Conservation (phyloP, 1,139 yeast genomes). For the Suhomyces bokatorum region DNA sequence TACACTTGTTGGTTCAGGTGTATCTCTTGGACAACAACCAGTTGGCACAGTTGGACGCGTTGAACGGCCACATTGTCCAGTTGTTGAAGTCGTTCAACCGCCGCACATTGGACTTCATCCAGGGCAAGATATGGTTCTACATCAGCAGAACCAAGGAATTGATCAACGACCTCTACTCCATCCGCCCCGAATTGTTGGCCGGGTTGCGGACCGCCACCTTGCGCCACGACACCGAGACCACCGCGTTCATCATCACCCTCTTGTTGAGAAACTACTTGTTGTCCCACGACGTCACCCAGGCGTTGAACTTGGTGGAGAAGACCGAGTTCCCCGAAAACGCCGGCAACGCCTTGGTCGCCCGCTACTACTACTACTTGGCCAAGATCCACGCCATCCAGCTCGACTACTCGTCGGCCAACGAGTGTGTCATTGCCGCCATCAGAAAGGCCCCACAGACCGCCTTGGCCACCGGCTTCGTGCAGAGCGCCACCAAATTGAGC, state of each 20-base stretch:
- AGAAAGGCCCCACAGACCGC: constrained; percentile 96
- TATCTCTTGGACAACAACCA: constrained; percentile 66
- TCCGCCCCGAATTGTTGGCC: constrained; percentile 68
- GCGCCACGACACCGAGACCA: constrained; percentile 90
- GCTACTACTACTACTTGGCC: constrained; percentile 88
- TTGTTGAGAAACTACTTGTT: constrained; percentile 78
- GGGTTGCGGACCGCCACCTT: constrained; percentile 87
- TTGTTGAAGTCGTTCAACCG: constrained; percentile 68
- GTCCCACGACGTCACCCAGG: constrained; percentile 81
- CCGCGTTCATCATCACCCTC: constrained; percentile 81
- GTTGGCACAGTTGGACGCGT: constrained; percentile 48
- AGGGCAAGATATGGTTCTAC: constrained; percentile 94
- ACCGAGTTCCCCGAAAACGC: constrained; percentile 84
- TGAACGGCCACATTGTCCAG: constrained; percentile 56
- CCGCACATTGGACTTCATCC: constrained; percentile 81
- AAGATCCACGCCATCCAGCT: constrained; percentile 89
- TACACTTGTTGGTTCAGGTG: constrained; percentile 77
- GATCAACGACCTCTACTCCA: constrained; percentile 54
- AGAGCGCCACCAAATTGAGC: constrained; percentile 85
- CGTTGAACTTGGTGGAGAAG: constrained; percentile 86
- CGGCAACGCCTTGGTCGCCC: constrained; percentile 85
- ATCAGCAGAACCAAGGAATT: constrained; percentile 78
- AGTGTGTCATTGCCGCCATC: constrained; percentile 86
- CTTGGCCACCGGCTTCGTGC: constrained; percentile 83
- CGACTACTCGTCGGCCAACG: constrained; percentile 89